phyloP scores from a whole-genome alignment of 805 yeast species.

The Candida qinlingensis region DNA sequence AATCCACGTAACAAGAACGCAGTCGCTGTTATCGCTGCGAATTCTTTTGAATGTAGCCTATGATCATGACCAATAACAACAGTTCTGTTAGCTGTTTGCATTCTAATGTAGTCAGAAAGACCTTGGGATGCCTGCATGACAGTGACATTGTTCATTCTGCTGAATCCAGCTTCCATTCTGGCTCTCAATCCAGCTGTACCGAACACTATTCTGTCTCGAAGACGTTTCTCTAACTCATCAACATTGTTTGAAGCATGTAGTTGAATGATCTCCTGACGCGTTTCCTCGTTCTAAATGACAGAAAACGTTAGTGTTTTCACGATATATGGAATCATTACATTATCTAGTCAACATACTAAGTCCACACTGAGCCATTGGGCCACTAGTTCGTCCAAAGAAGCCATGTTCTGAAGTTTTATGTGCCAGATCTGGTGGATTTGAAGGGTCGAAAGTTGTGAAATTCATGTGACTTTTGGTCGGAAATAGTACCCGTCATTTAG shows the following conservation, averaged over 20 bases:
- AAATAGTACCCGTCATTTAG: no score
- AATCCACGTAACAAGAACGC: constrained; percentile 68
- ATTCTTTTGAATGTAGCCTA: constrained; percentile 69
- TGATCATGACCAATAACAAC: constrained; percentile 92
- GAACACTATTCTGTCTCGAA: constrained; percentile 62
- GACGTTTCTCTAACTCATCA: constrained; percentile 43
- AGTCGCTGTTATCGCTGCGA: constrained; percentile 74
- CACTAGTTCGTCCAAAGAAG: constrained; percentile 4
- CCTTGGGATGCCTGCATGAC: constrained; percentile 90
- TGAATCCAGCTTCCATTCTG: constrained; percentile 85
- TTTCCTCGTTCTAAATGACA: constrained; percentile 27
- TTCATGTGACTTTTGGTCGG: no score
- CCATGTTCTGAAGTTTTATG: not conserved
- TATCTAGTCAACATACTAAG: not conserved
- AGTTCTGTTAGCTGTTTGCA: constrained; percentile 26
- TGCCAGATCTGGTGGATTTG: no score
- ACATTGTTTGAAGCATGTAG: constrained; percentile 36
- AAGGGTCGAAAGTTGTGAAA: no score
- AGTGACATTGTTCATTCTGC: constrained; percentile 83
- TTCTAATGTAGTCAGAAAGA: constrained; percentile 45
- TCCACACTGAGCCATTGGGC: constrained; percentile 8
- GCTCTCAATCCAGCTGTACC: constrained; percentile 95
- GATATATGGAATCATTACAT: not conserved
- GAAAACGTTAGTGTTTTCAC: not conserved
- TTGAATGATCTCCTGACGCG: constrained; percentile 49